A percentile compares a stretch with the other conserved stretches of the same genome.
phyloP scores from a whole-genome alignment of 192 early-diverging fungal species.

The Coemansia sp. region DNA sequence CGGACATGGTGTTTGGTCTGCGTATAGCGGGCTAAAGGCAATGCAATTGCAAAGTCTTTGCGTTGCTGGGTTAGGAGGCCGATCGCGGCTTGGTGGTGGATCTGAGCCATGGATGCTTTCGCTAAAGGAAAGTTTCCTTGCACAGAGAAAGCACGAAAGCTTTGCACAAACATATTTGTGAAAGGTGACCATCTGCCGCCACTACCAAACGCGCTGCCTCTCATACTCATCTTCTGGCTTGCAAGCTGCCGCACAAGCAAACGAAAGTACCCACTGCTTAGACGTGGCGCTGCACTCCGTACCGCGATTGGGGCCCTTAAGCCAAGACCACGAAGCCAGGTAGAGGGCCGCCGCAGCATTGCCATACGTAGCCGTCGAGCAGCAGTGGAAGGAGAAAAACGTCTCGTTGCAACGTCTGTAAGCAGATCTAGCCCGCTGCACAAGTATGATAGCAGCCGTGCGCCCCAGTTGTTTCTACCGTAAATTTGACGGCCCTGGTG shows the following conservation, averaged over 20 bases:
- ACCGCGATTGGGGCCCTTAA: not conserved
- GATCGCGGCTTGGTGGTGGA: constrained; percentile 33
- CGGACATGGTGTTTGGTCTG: not conserved
- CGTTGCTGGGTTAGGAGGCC: constrained; percentile 38
- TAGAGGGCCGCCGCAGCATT: constrained; percentile 15
- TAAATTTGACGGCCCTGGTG: constrained; percentile 13
- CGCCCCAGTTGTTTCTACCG: constrained; percentile 23
- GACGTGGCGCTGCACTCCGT: constrained; percentile 6
- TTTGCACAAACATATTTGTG: constrained; percentile 15
- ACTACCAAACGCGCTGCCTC: constrained; percentile 32
- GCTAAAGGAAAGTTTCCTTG: constrained; percentile 12
- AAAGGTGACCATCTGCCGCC: constrained; percentile 50
- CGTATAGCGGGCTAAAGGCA: not conserved
- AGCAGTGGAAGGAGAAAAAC: constrained; percentile 14
- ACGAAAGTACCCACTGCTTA: constrained; percentile 9
- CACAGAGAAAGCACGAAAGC: constrained; percentile 19
- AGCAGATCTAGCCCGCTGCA: constrained; percentile 14
- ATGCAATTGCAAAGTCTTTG: constrained; percentile 25
- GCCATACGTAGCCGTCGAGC: constrained; percentile 26
- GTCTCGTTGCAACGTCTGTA: constrained; percentile 1
- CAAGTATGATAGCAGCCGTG: constrained; percentile 33
- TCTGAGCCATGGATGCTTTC: constrained; percentile 27
- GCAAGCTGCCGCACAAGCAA: constrained; percentile 11
- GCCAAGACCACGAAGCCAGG: constrained; percentile 18
- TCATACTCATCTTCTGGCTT: not conserved